Evolutionary conservation across 305 asterid genomes (phyloP).

Genomic region (Fraxinus nigra): DNA sequence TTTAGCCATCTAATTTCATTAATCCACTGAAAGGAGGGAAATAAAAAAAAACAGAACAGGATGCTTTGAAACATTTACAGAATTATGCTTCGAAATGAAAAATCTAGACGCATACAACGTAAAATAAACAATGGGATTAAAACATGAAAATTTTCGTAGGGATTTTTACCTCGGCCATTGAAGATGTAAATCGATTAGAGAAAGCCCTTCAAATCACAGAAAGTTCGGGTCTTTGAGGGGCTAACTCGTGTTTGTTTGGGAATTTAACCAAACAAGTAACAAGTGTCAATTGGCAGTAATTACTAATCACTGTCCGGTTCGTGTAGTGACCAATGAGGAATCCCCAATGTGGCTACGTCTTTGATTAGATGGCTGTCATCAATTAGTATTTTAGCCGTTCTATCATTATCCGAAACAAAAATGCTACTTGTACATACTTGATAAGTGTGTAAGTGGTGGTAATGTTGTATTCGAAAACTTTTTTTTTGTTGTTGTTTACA

Average conservation of each 20-base stretch:
- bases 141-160: neutral
- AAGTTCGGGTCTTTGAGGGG: too few species aligned
- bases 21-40: neutral
- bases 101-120: neutral
- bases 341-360: too few species aligned
- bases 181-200: conserved; percentile 21
- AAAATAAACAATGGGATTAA: neutral
- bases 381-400: too few species aligned
- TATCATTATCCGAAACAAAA: too few species aligned
- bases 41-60: neutral
- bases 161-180: conserved; percentile 39
- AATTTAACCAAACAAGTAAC: conserved; percentile 1
- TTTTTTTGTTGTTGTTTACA: too few species aligned
- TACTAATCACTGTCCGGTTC: neutral
- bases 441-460: too few species aligned
- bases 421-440: too few species aligned
- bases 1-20: neutral
- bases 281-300: too few species aligned
- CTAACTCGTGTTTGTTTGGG: neutral
- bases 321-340: neutral
- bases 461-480: too few species aligned
- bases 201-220: neutral
- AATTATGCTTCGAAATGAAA: neutral
- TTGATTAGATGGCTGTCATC: too few species aligned
- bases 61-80: neutral